Base-by-base conservation (phyloP, 2,329 filamentous ascomycete genomes). In the Venturia pyrina region DNA sequence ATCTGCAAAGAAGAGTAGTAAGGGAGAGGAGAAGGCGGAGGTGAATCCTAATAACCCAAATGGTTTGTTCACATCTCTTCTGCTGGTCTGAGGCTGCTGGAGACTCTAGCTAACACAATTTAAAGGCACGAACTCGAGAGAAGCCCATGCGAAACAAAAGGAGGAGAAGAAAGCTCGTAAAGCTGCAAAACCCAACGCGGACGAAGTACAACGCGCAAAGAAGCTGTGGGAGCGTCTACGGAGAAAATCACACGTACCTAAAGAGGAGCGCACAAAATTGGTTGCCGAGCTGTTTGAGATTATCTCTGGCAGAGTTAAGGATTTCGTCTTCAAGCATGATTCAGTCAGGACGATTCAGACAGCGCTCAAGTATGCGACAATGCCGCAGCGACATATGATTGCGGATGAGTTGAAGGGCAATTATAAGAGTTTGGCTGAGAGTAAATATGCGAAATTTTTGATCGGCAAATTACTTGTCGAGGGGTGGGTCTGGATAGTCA, bases 291-390 rank as follows among this genome's bases (percentile, higher is more conserved):
- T 99, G 34, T 98, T 96, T 76, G 83, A 84, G 66, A 96, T 99
- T 73, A 90, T 97, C 72, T 95, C 90, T 32, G 93, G 93, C 64
- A 87, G 90, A 66, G 89, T 98, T 72, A 91, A 91, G 77, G 95
- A 98, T 68, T 96, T 98, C 70, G 93, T 97, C 24, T 90, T 99
- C 79, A 99, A 99, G 84, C 95, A 99, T 77, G 95, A 99, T 75
- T 91, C 92, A 44, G 93, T 96, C n/a, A 86, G 95, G 70, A 92
- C 96, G 53, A 89, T 99, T 34, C 95, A 99, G 79, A 97, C 93
- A 15, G 95, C 93, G 46, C 86, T 99, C 78, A 99, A 99, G 78
- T 99, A 99, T 78, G 89, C 91, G 61, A 96, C 89, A 59, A 82
- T 87, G 65, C 88, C 90, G 68, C 93, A 97, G 78, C 85, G 91